Percentiles rank a stretch among this genome's conserved stretches.
These are phyloP conservation scores for Hansenula sp. DNA, from an alignment of 1,139 yeast species.

Conservation along the genomic window DNA sequence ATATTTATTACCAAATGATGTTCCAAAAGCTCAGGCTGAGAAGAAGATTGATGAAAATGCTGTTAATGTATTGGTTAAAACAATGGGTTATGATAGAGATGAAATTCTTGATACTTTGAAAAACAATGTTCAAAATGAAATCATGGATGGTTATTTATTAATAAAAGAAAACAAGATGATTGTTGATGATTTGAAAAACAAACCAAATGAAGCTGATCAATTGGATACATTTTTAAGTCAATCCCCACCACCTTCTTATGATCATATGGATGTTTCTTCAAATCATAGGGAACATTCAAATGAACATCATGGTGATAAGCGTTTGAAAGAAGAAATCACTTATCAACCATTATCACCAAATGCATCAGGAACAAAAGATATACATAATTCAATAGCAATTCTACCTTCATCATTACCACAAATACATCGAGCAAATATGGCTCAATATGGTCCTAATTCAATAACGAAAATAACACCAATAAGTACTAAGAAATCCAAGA, in stretches of 20 bases:
- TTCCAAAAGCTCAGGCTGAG: conserved; percentile 26
- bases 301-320: conserved; percentile 9
- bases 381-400: conserved; percentile 71
- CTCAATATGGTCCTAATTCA: conserved; percentile 43
- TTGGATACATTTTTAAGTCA: conserved; percentile 48
- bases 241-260: conserved; percentile 43
- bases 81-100: conserved; percentile 92
- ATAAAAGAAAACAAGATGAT: conserved; percentile 80
- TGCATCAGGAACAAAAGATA: conserved; percentile 26
- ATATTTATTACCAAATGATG: conserved; percentile 72
- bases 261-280: conserved; percentile 1
- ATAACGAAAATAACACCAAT: conserved; percentile 67
- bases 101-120: conserved; percentile 79
- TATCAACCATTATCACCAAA: conserved; percentile 27
- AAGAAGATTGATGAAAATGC: conserved; percentile 70
- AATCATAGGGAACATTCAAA: conserved; percentile 11
- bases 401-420: conserved; percentile 92
- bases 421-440: conserved; percentile 91
- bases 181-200: conserved; percentile 60
- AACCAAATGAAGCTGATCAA: conserved; percentile 39
- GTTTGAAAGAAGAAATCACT: conserved; percentile 19
- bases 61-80: conserved; percentile 69
- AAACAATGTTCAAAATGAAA: conserved; percentile 60
- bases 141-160: conserved; percentile 85
- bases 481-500: conserved; percentile 79